These are phyloP conservation scores for Wickerhamomyces bovis DNA, from an alignment of 805 yeast species.

Conservation along the genomic window DNA sequence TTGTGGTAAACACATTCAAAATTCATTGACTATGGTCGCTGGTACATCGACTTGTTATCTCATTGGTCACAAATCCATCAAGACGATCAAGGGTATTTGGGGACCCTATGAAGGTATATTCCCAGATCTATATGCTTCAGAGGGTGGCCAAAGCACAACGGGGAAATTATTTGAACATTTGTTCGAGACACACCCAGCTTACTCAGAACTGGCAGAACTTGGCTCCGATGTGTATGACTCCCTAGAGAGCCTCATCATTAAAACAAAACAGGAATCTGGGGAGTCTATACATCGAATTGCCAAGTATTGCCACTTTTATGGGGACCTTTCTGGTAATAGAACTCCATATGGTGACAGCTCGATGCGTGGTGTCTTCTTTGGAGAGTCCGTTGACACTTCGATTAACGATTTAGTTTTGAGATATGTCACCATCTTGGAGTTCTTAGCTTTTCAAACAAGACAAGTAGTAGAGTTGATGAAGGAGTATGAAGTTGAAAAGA, in stretches of 20 bases:
- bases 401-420: slow-evolving; percentile 31
- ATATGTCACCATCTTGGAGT: slow-evolving; percentile 44
- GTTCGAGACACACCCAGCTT: slow-evolving; percentile 36
- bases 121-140: slow-evolving; percentile 31
- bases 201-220: slow-evolving; percentile 4
- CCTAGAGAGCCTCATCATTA: slow-evolving; percentile 19
- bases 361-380: slow-evolving; percentile 44
- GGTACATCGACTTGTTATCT: slow-evolving; percentile 59
- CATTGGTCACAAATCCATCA: slow-evolving; percentile 20
- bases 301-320: slow-evolving; percentile 39
- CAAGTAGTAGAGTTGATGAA: slow-evolving; percentile 32
- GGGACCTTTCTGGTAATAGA: slow-evolving; percentile 54
- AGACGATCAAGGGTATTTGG: slow-evolving; percentile 44
- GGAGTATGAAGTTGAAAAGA: slow-evolving; percentile 23
- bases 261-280: slow-evolving; percentile 11
- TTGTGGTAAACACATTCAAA: slow-evolving; percentile 19
- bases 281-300: slow-evolving; percentile 25
- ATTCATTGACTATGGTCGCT: slow-evolving; percentile 44
- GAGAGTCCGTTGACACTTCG: slow-evolving; percentile 36
- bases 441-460: slow-evolving; percentile 43
- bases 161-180: slow-evolving; percentile 47
- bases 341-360: slow-evolving; percentile 46
- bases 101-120: slow-evolving; percentile 47
- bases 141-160: slow-evolving; percentile 55
- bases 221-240: slow-evolving; percentile 15